Conservation (phyloP, 2,329 filamentous ascomycete species). For the Fusarium azukiicola region DNA sequence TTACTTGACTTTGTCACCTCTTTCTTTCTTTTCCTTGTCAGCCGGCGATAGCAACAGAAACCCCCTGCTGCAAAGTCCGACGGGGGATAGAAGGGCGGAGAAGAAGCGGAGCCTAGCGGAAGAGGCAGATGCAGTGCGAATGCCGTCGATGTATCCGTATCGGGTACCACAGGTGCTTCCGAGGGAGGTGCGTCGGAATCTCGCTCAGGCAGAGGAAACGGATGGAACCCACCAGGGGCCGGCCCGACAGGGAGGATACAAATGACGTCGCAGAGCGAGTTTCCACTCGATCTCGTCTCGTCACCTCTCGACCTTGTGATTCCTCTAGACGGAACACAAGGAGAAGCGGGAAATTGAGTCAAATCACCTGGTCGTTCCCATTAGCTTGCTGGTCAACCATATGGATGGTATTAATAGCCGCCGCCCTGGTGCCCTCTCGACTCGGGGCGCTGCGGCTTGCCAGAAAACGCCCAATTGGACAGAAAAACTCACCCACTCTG, state of each 20-base stretch:
- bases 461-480: conserved; percentile 37
- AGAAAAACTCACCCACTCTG: conserved; percentile 33
- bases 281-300: conserved; percentile 27
- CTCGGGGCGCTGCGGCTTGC: conserved; percentile 34
- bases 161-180: conserved; percentile 28
- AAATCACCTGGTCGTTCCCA: conserved; percentile 34
- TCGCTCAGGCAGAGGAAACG: conserved; percentile 36
- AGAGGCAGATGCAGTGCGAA: conserved; percentile 46
- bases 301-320: conserved; percentile 41
- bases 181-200: conserved; percentile 26
- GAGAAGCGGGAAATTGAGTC: conserved; percentile 30
- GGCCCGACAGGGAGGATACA: conserved; percentile 40
- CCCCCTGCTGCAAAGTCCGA: conserved; percentile 48
- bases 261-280: conserved; percentile 47
- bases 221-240: conserved; percentile 45
- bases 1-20: not conserved
- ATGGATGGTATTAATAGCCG: conserved; percentile 40
- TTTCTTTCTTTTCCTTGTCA: conserved; percentile 19
- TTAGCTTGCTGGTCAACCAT: conserved; percentile 21
- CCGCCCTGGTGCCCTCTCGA: conserved; percentile 28
- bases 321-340: conserved; percentile 31
- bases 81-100: conserved; percentile 38
- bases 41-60: conserved; percentile 36
- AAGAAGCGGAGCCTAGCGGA: conserved; percentile 51
- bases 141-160: conserved; percentile 44